Conservation (phyloP, 805 yeast genomes). For the Martiniozyma abietophila region DNA sequence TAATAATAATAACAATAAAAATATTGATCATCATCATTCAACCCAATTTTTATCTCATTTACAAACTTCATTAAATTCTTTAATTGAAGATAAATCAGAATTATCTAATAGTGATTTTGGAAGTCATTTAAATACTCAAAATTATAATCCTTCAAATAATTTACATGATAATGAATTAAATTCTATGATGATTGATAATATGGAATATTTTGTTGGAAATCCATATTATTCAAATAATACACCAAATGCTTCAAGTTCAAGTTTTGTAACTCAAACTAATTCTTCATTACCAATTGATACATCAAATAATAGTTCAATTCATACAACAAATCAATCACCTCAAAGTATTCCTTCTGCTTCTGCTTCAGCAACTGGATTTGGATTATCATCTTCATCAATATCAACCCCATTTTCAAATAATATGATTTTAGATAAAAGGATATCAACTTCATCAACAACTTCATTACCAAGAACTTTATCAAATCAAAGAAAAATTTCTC, state of each 20-base stretch:
- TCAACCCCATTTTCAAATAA: neutral
- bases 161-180: neutral
- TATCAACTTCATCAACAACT: conserved; percentile 1
- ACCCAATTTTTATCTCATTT: neutral
- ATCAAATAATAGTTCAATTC: conserved; percentile 2
- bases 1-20: neutral
- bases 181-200: neutral
- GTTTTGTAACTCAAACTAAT: conserved; percentile 7
- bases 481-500: no score
- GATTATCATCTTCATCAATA: neutral
- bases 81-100: conserved; percentile 7
- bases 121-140: no score
- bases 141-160: no score
- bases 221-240: neutral
- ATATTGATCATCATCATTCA: neutral
- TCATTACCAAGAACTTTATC: conserved; percentile 4
- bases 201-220: conserved; percentile 5
- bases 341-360: neutral
- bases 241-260: conserved; percentile 7
- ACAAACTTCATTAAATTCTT: conserved; percentile 7
- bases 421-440: neutral
- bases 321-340: neutral
- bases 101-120: conserved; percentile 3
- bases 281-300: conserved; percentile 3
- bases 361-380: neutral